phyloP scores from a whole-genome alignment of 192 early-diverging fungal genomes.

The Coemansia sp. region DNA sequence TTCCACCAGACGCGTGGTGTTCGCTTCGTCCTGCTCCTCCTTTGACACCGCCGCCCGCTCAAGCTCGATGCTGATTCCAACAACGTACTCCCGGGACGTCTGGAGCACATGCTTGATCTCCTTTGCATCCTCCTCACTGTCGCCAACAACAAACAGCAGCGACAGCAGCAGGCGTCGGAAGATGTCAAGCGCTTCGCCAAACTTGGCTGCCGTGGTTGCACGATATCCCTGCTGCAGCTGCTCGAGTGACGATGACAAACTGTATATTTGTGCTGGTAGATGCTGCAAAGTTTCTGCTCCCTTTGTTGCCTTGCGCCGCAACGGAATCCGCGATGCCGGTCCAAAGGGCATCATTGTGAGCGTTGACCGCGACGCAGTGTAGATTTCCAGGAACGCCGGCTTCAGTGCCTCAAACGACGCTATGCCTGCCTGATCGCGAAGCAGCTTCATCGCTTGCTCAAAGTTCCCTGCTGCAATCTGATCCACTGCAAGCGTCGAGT shows the following conservation, averaged over 20 bases:
- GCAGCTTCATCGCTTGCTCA: conserved; percentile 91
- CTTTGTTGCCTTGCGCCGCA: conserved; percentile 64
- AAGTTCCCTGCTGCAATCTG: conserved; percentile 95
- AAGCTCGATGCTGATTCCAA: conserved; percentile 84
- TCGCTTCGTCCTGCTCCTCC: conserved; percentile 57
- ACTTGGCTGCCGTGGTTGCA: conserved; percentile 77
- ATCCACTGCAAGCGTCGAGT: conserved; percentile 84
- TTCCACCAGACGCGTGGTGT: conserved; percentile 75
- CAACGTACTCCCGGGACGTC: conserved; percentile 88
- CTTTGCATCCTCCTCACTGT: conserved; percentile 64
- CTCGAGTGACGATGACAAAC: conserved; percentile 45
- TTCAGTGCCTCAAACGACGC: conserved; percentile 92
- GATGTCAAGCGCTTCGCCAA: conserved; percentile 71
- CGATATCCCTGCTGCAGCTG: conserved; percentile 86
- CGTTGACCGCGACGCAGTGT: conserved; percentile 69
- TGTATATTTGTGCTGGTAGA: conserved; percentile 43
- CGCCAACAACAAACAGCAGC: conserved; percentile 73
- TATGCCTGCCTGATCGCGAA: conserved; percentile 90
- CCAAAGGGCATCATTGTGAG: conserved; percentile 63
- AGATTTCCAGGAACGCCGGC: conserved; percentile 82
- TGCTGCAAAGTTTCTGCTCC: conserved; percentile 53
- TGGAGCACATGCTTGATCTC: conserved; percentile 80
- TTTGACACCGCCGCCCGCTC: conserved; percentile 64
- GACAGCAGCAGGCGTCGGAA: conserved; percentile 80
- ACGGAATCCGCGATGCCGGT: conserved; percentile 63